Evolutionary conservation across 352 stramenopile species (phyloP), one percentile per base, ranked within the genome.

Genomic region (Globisporangium radiosum): DNA sequence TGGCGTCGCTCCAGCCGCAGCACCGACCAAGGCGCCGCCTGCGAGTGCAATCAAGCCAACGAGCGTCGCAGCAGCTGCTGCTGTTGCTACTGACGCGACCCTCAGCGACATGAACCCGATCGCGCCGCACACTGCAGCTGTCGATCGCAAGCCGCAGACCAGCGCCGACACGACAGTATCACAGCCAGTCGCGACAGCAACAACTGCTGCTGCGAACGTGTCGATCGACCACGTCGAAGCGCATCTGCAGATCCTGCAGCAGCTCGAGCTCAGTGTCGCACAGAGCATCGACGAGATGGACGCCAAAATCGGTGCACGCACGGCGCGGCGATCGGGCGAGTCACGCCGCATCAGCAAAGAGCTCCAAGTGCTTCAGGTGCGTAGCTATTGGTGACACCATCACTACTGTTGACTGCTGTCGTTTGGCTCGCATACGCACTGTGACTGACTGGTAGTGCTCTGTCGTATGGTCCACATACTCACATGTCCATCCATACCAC

Each of bases 211-310:
- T 43, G 58, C 62, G 56, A 77, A 91, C 50, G 58, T 87, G 3
- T 89, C 82, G 5, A 92, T 92, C 45, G 73, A 89, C 57, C 78
- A 88, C 61, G 80, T 92, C 7, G 80, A 87, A 57, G 76, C 82
- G 17, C 83, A 92, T 70, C 60, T 92, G 8, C 73, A 85, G 17
- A 85, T 92, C 60, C 60, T 92, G 14, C 75, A 88, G 62, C 69
- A 89, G 52, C 64, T 92, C 2, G 80, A 90, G 54, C 68, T 79
- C 8, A 80, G 71, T 42, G 80, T 92, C 40, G 78, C 70, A n/a
- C 72, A 75, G 63, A 90, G 83, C 60, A 72, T 92, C 52, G 71
- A 78, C 7, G 51, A 81, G 36, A 73, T 80, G 56, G 70, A 73
- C 33, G 14, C 47, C 19, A 64, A 66, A 40, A 63, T 68, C 44